Evolutionary conservation across 441 rosid genomes (phyloP), one percentile per base, ranked within the genome.

Genomic region (Gossypium aridum): DNA sequence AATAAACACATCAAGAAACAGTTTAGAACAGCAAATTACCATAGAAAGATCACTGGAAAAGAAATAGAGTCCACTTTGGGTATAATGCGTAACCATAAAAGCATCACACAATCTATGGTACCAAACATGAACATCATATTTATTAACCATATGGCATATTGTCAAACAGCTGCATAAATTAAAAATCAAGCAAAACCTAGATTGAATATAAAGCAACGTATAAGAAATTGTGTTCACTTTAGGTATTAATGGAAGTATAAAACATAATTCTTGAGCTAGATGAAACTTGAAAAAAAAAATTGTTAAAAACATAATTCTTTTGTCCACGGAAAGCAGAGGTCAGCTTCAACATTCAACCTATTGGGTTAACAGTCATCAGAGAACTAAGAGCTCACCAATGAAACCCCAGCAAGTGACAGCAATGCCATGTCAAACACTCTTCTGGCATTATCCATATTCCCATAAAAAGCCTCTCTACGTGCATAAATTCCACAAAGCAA

Each of bases 401-500:
- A 83, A 78, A 93, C 93, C 82, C 90, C 97, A 80, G 89, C 88
- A 25, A 85, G 83, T 76, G 98, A 93, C 64, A 89, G 80, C 80
- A 96, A 81, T 43, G 98, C 98, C 99, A 96, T 90, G 84, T 96
- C 98, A 61, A 96, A 93, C 62, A 90, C 90, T 87, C 87, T 87
- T 83, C 98, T 93, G 74, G 98, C 97, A 80, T 87, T 91, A 76
- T 83, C 89, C 81, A 93, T 84, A 77, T 96, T 93, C 76, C 98
- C 94, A 78, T 78, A 87, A 65, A 83, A 85, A 84, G 97, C 97
- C 80, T 96, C 99, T 75, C 97, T 89, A 70, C 57, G 93, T 75
- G 98, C 98, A 86, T 96, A 96, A 74, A 96, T 91, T 80, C 99
- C 99, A 78, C 99, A 93, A 12, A 96, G 95, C 83, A 93, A 84